phyloP scores from a whole-genome alignment of 345 rosid species.

The Hibiscus trionum region DNA sequence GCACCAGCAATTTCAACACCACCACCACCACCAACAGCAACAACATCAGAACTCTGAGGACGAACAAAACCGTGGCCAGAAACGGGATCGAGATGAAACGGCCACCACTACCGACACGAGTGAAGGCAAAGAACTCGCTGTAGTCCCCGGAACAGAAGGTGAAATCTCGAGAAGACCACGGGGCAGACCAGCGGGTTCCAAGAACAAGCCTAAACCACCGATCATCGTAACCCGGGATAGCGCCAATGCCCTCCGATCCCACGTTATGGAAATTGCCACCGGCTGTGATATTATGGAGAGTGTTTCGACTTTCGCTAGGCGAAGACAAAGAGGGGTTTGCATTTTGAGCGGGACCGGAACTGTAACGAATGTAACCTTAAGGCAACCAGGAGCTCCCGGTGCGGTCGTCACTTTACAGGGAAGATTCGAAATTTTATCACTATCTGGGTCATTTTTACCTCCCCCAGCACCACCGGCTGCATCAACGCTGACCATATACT shows the following conservation, averaged over 20 bases:
- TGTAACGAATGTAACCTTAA: slow-evolving; percentile 66
- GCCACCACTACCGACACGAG: slow-evolving; percentile 10
- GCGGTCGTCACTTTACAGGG: slow-evolving; percentile 80
- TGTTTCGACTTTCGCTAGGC: slow-evolving; percentile 60
- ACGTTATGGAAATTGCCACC: slow-evolving; percentile 73
- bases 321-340: slow-evolving; percentile 80
- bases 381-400: slow-evolving; percentile 75
- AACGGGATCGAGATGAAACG: slow-evolving; percentile 61
- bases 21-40: slow-evolving; percentile 20
- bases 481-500: slow-evolving; percentile 66
- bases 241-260: slow-evolving; percentile 90
- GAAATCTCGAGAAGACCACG: slow-evolving; percentile 64
- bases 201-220: slow-evolving; percentile 87
- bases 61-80: slow-evolving; percentile 40
- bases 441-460: slow-evolving; percentile 79
- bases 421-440: slow-evolving; percentile 80
- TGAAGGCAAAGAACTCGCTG: slow-evolving; percentile 36
- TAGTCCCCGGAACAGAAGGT: slow-evolving; percentile 37
- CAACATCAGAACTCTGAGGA: slow-evolving; percentile 46
- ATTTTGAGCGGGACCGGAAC: slow-evolving; percentile 80
- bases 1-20: slow-evolving; percentile 48
- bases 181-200: slow-evolving; percentile 84
- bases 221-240: slow-evolving; percentile 88
- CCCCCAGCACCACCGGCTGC: slow-evolving; percentile 98
- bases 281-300: slow-evolving; percentile 79